phyloP scores from a whole-genome alignment of 441 rosid species.

The Adansonia rubrostipa region DNA sequence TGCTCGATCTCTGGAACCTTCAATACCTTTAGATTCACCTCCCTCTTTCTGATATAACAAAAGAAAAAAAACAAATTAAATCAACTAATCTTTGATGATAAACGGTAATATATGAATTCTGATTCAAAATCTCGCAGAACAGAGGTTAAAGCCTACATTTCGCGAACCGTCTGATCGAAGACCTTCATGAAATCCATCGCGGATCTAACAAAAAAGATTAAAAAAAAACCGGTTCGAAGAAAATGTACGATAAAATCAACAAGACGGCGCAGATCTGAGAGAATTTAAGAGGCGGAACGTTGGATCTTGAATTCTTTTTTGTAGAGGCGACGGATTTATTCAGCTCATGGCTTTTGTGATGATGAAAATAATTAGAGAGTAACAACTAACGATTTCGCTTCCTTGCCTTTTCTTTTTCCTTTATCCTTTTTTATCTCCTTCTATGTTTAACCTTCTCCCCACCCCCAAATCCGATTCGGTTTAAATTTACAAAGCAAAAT shows the following conservation, averaged over 20 bases:
- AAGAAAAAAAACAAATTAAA: background rate
- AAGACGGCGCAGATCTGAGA: slow-evolving; percentile 22
- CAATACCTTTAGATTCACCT: slow-evolving; percentile 96
- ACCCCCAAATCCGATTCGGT: no score
- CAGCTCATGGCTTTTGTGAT: background rate
- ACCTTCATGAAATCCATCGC: slow-evolving; percentile 98
- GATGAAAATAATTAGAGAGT: background rate
- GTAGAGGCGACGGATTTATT: background rate
- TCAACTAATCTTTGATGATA: background rate
- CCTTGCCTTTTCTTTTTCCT: background rate
- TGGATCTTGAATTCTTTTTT: background rate
- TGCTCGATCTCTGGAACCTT: slow-evolving; percentile 99
- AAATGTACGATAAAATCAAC: background rate
- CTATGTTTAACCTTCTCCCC: no score
- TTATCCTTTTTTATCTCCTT: background rate
- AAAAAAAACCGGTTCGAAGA: background rate
- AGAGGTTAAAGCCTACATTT: slow-evolving; percentile 61
- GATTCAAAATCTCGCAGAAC: slow-evolving; percentile 19
- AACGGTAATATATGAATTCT: background rate
- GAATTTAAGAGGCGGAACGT: background rate
- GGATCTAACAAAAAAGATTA: slow-evolving; percentile 38
- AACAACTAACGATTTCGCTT: slow-evolving; percentile 19
- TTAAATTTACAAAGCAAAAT: no score
- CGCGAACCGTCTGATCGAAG: slow-evolving; percentile 94
- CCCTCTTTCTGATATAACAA: slow-evolving; percentile 72